Evolutionary conservation across 768 basidiomycete genomes (phyloP).

Genomic region (Podaxis carcinomalis): DNA sequence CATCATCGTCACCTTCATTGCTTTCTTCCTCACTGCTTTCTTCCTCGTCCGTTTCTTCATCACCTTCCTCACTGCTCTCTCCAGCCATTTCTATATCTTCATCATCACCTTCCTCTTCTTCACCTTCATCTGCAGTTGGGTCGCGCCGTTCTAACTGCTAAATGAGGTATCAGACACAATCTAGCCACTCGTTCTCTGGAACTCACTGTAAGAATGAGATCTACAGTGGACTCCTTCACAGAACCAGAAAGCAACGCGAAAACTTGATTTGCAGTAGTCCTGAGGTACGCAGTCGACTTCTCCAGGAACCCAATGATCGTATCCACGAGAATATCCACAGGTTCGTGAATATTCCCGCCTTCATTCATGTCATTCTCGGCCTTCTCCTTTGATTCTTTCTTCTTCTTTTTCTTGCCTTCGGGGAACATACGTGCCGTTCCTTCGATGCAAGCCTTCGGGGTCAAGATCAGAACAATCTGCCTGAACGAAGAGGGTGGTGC

Average conservation of each 20-base stretch:
- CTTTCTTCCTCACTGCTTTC: conserved; percentile 27
- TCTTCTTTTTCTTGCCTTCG: conserved; percentile 21
- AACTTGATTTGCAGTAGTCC: conserved; percentile 73
- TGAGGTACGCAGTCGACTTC: conserved; percentile 73
- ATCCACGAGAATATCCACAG: conserved; percentile 85
- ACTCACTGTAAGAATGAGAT: conserved; percentile 79
- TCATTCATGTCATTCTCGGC: conserved; percentile 37
- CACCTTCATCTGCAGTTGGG: conserved; percentile 44
- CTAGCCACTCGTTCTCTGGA: neutral
- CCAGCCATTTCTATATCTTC: conserved; percentile 29
- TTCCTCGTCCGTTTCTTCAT: conserved; percentile 30
- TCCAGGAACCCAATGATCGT: conserved; percentile 89
- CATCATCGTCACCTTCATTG: conserved; percentile 30
- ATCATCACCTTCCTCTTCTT: conserved; percentile 34
- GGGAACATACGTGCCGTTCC: conserved; percentile 53
- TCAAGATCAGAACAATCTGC: conserved; percentile 7
- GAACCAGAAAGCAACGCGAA: conserved; percentile 70
- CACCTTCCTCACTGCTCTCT: conserved; percentile 32
- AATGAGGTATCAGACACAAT: neutral
- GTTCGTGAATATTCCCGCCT: conserved; percentile 27
- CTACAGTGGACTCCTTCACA: conserved; percentile 66
- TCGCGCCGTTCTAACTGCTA: conserved; percentile 83
- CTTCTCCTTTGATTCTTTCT: conserved; percentile 18
- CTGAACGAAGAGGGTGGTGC: neutral
- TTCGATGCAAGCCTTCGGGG: conserved; percentile 51